Conservation (phyloP, 495 filamentous ascomycete genomes). For the Neurospora sp. region DNA sequence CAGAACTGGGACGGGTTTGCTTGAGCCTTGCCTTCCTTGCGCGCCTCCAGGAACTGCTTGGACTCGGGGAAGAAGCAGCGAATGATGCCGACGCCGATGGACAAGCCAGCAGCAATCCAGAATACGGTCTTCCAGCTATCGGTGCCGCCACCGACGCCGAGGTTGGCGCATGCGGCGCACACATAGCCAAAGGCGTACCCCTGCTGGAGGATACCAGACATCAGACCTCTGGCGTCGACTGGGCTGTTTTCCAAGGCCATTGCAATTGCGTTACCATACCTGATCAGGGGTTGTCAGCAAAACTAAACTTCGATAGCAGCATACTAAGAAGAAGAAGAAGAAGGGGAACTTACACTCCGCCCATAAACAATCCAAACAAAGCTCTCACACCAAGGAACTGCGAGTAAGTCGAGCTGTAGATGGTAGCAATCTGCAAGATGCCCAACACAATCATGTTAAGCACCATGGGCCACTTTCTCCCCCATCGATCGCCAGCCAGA, state of each 20-base stretch:
- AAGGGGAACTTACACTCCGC: constrained; percentile 42
- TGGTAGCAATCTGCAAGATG: constrained; percentile 60
- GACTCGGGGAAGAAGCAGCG: constrained; percentile 62
- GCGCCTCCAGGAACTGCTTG: constrained; percentile 57
- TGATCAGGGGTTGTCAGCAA: constrained; percentile 1
- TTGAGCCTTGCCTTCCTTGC: constrained; percentile 38
- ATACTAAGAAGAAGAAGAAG: not conserved
- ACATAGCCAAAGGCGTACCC: constrained; percentile 71
- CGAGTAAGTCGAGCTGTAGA: constrained; percentile 54
- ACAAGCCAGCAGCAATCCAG: constrained; percentile 47
- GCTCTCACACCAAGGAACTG: constrained; percentile 60
- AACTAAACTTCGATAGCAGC: not conserved
- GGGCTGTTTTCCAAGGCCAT: constrained; percentile 75
- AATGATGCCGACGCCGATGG: constrained; percentile 51
- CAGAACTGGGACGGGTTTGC: constrained; percentile 45
- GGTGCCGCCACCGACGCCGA: constrained; percentile 47
- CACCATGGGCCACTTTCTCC: constrained; percentile 77
- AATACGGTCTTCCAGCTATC: constrained; percentile 58
- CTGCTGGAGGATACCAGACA: constrained; percentile 70
- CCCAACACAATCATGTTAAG: constrained; percentile 55
- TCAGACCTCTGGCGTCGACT: constrained; percentile 57
- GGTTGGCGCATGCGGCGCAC: constrained; percentile 58
- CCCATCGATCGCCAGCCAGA: constrained; percentile 60
- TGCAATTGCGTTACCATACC: constrained; percentile 67
- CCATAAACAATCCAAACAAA: constrained; percentile 76